These are phyloP conservation scores for Ottelia alismoides DNA, from an alignment of 106 monocot genomes.

Conservation along the genomic window DNA sequence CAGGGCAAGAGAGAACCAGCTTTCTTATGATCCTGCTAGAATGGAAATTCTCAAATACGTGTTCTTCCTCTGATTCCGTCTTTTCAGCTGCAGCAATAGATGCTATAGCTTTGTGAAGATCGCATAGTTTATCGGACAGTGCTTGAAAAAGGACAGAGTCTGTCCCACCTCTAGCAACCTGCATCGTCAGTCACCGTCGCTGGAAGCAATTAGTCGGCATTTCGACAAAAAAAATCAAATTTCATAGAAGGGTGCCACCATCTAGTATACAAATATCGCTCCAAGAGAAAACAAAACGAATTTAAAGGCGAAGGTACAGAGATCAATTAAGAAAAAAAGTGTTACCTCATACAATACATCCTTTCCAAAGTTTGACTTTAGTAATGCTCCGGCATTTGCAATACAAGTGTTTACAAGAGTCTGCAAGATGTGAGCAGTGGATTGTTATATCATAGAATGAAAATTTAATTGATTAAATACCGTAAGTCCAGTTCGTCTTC, in stretches of 20 bases:
- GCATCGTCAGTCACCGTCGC: no score
- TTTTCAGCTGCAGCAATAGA: conserved; percentile 40
- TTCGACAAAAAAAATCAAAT: no score
- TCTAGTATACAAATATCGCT: no score
- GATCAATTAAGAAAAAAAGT: no score
- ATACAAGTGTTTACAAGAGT: conserved; percentile 49
- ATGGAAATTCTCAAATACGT: conserved; percentile 64
- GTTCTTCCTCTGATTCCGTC: conserved; percentile 30
- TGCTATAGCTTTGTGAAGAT: conserved; percentile 52
- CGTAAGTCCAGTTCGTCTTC: no score
- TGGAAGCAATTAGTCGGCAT: no score
- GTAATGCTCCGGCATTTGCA: conserved; percentile 40
- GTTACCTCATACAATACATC: conserved; percentile 83
- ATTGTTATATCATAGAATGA: no score
- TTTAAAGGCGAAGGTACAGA: no score
- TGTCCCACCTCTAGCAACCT: conserved; percentile 61
- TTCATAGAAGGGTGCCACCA: no score
- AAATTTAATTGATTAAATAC: no score
- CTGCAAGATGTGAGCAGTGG: no score
- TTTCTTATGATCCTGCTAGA: conserved; percentile 74
- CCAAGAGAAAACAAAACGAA: no score
- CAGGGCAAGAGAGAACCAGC: conserved; percentile 43
- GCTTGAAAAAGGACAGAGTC: conserved; percentile 32
- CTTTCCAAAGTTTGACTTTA: conserved; percentile 71
- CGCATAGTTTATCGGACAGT: conserved; percentile 20